These are phyloP conservation scores for Vigna hirtella DNA, from an alignment of 306 rosid genomes.

Conservation along the genomic window DNA sequence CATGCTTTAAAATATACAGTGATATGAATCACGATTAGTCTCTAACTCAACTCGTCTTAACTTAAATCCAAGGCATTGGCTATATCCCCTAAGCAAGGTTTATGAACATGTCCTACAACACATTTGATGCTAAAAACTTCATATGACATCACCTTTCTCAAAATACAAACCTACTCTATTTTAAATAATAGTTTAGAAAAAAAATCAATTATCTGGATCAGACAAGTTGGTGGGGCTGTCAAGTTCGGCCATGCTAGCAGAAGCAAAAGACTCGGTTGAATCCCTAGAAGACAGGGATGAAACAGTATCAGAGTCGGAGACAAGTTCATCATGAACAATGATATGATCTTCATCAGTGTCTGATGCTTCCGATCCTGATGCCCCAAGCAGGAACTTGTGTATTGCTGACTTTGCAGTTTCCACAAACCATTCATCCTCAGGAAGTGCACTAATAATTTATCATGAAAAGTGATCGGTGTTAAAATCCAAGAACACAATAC, in stretches of 20 bases:
- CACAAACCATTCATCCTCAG: conserved; percentile 96
- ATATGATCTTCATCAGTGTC: conserved; percentile 83
- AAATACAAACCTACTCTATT: conserved; percentile 42
- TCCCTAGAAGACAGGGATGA: conserved; percentile 78
- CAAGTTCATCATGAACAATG: conserved; percentile 54
- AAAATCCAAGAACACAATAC: conserved; percentile 29
- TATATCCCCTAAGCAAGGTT: conserved; percentile 31
- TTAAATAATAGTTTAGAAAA: conserved; percentile 17
- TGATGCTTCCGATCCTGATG: conserved; percentile 79
- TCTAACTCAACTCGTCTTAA: not conserved
- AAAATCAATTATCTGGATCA: conserved; percentile 57
- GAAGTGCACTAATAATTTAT: conserved; percentile 67
- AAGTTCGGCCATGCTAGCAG: conserved; percentile 95
- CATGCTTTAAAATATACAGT: no score
- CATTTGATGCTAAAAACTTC: conserved; percentile 17
- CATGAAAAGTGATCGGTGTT: conserved; percentile 39
- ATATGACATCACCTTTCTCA: conserved; percentile 10
- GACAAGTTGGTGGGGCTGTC: conserved; percentile 80
- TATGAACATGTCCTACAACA: conserved; percentile 27
- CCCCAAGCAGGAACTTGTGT: conserved; percentile 72
- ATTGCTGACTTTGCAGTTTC: conserved; percentile 91
- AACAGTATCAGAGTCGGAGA: conserved; percentile 74
- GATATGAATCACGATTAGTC: not conserved
- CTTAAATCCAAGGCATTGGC: conserved; percentile 22
- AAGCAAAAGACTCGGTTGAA: conserved; percentile 86